phyloP scores from a whole-genome alignment of 1,139 yeast genomes.

The Williopsis jadinii region DNA sequence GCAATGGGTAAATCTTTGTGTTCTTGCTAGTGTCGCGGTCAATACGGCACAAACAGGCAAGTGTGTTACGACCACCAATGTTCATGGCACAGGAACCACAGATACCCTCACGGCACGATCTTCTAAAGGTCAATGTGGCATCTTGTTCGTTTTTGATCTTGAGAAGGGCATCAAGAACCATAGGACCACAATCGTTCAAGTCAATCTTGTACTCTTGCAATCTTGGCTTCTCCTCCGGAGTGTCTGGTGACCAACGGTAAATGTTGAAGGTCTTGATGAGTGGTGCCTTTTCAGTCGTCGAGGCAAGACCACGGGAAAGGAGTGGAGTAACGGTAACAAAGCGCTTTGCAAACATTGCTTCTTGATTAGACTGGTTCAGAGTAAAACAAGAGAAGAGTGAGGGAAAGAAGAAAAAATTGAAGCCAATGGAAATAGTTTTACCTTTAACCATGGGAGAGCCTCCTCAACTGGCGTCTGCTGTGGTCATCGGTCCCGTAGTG shows the following conservation, averaged over 20 bases:
- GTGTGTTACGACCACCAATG: conserved; percentile 94
- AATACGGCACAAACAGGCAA: conserved; percentile 94
- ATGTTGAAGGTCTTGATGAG: conserved; percentile 79
- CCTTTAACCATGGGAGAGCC: no score
- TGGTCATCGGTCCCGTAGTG: conserved; percentile 22
- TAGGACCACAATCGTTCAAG: conserved; percentile 91
- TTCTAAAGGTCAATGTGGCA: conserved; percentile 89
- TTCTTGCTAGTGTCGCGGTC: conserved; percentile 72
- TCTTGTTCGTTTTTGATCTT: conserved; percentile 97
- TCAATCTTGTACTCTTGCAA: conserved; percentile 81
- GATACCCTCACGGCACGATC: conserved; percentile 99
- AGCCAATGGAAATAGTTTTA: no score
- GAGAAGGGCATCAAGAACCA: conserved; percentile 91
- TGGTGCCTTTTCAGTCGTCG: conserved; percentile 32
- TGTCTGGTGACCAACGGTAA: conserved; percentile 98
- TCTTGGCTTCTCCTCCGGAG: conserved; percentile 87
- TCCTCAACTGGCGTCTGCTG: background rate
- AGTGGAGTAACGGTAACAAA: conserved; percentile 3
- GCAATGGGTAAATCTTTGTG: conserved; percentile 89
- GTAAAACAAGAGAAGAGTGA: background rate
- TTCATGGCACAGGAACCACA: conserved; percentile 99
- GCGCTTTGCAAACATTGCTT: conserved; percentile 11
- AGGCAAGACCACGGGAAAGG: conserved; percentile 17
- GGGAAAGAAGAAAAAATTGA: no score
- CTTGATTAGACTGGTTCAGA: background rate